phyloP scores from a whole-genome alignment of 2,329 filamentous ascomycete species.

The Rhinocladiella mackenziei region DNA sequence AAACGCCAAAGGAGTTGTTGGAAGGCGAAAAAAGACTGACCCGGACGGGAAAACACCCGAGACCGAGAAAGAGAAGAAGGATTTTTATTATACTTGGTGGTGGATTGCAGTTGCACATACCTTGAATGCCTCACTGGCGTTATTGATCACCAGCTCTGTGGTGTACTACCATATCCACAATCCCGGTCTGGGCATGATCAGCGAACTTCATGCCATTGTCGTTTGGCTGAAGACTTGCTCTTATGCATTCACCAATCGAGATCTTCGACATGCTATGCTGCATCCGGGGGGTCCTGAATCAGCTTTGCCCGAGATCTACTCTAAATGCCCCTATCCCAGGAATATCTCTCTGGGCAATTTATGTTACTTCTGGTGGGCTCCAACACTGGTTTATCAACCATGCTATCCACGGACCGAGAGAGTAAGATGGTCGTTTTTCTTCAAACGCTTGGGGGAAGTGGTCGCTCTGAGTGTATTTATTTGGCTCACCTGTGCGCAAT shows the following conservation, averaged over 20 bases:
- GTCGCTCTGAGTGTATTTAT: conserved; percentile 79
- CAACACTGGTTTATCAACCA: conserved; percentile 93
- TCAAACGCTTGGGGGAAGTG: conserved; percentile 75
- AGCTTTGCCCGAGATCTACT: conserved; percentile 75
- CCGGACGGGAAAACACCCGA: conserved; percentile 55
- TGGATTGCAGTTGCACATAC: conserved; percentile 75
- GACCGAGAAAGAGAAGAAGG: conserved; percentile 55
- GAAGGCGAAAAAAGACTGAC: conserved; percentile 48
- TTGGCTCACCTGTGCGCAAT: conserved; percentile 92
- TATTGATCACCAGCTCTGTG: conserved; percentile 73
- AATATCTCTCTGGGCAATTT: conserved; percentile 89
- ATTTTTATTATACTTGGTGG: conserved; percentile 72
- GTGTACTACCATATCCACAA: conserved; percentile 93
- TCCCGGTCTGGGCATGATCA: conserved; percentile 85
- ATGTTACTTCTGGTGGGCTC: conserved; percentile 96
- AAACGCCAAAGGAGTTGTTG: conserved; percentile 67
- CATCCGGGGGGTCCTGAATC: conserved; percentile 66
- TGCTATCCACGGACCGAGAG: conserved; percentile 81
- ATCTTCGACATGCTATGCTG: conserved; percentile 84
- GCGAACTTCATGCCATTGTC: conserved; percentile 86
- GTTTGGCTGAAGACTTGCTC: conserved; percentile 96
- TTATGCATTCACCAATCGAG: conserved; percentile 94
- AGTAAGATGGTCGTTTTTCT: conserved; percentile 83
- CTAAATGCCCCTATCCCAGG: conserved; percentile 75
- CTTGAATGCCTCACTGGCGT: conserved; percentile 75